Evolutionary conservation across 108 stramenopile genomes (phyloP).

Genomic region (Stephanodiscus minutulus): DNA sequence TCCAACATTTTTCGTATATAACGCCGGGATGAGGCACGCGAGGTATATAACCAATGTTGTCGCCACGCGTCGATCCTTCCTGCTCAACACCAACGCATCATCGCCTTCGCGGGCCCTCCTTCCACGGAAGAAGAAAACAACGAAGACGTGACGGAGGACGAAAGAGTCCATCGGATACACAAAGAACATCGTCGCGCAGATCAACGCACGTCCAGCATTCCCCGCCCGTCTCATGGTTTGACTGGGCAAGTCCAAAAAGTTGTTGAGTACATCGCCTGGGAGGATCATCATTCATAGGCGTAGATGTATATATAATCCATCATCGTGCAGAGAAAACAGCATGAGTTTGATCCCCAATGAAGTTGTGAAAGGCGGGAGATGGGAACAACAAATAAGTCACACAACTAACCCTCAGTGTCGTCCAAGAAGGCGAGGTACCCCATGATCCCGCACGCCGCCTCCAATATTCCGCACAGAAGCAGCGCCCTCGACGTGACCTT

Average conservation of each 20-base stretch:
- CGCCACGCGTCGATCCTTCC: conserved; percentile 69
- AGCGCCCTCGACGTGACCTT: conserved; percentile 37
- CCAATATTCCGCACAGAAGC: conserved; percentile 39
- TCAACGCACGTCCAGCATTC: conserved; percentile 49
- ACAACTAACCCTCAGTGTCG: conserved; percentile 32
- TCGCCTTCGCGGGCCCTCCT: conserved; percentile 62
- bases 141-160: conserved; percentile 50
- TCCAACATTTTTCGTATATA: conserved; percentile 57
- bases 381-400: conserved; percentile 12
- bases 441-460: conserved; percentile 27
- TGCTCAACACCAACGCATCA: conserved; percentile 69
- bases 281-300: neutral
- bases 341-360: neutral
- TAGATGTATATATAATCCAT: neutral
- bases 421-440: conserved; percentile 51
- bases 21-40: conserved; percentile 68
- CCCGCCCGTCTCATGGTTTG: conserved; percentile 29
- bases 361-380: neutral
- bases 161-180: conserved; percentile 58
- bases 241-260: conserved; percentile 53
- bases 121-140: conserved; percentile 50
- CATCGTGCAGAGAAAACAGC: neutral
- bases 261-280: conserved; percentile 77
- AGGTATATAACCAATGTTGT: conserved; percentile 73
- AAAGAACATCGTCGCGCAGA: conserved; percentile 55